A percentile compares a stretch with the other conserved stretches of the same genome.
Evolutionary conservation across 345 rosid genomes (phyloP).

Genomic region (Acer yangbiense): DNA sequence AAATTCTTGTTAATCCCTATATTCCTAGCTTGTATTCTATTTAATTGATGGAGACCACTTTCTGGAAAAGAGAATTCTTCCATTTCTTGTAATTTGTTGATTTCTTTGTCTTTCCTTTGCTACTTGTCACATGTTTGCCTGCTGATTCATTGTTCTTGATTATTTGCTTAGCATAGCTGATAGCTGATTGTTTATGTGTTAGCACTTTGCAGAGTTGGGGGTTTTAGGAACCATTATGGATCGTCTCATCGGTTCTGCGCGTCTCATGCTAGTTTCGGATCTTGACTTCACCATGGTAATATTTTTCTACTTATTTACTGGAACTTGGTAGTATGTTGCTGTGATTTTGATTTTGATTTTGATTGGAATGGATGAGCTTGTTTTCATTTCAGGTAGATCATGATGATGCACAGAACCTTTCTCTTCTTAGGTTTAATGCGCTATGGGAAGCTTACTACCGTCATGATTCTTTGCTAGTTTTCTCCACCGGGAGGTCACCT

Average conservation of each 20-base stretch:
- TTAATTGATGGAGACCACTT: no score
- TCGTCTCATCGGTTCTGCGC: slow-evolving; percentile 58
- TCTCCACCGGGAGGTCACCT: slow-evolving; percentile 81
- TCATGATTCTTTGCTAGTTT: slow-evolving; percentile 73
- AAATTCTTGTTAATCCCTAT: no score
- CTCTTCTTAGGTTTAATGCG: slow-evolving; percentile 80
- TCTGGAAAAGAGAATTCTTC: no score
- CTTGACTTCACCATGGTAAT: slow-evolving; percentile 84
- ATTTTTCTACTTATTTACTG: background rate
- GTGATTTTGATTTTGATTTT: background rate
- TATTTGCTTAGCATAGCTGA: no score
- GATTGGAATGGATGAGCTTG: background rate
- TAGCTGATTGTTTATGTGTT: no score
- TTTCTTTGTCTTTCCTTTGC: no score
- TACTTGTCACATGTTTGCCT: no score
- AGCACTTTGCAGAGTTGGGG: background rate
- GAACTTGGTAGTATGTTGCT: background rate
- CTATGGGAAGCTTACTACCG: slow-evolving; percentile 86
- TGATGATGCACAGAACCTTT: slow-evolving; percentile 59
- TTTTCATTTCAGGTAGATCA: slow-evolving; percentile 69
- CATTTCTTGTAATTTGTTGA: no score
- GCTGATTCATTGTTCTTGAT: no score
- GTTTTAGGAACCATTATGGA: slow-evolving; percentile 40
- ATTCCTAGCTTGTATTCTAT: no score
- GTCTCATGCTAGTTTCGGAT: slow-evolving; percentile 80